Evolutionary conservation across 208 protist species (phyloP).

Genomic region (Acanthamoeba lenticulata): DNA sequence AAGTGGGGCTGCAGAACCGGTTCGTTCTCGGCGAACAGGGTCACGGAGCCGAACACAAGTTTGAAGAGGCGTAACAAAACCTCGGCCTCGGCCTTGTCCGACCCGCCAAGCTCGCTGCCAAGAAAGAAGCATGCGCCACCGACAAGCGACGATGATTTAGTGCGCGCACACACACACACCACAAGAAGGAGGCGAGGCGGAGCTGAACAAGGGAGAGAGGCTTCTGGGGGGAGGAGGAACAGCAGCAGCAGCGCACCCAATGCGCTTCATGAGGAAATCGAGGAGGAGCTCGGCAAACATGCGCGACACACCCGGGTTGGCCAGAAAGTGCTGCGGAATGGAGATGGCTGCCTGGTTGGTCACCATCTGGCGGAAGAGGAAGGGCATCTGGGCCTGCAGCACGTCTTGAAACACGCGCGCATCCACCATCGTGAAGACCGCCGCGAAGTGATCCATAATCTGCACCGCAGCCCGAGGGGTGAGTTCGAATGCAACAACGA

Average conservation of each 20-base stretch:
- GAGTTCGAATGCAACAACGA: not conserved
- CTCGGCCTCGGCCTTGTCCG: constrained; percentile 40
- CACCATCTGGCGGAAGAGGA: constrained; percentile 84
- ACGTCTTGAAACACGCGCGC: constrained; percentile 84
- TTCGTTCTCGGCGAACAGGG: constrained; percentile 87
- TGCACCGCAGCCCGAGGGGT: constrained; percentile 60
- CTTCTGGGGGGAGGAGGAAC: not conserved
- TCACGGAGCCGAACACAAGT: constrained; percentile 86
- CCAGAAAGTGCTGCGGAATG: constrained; percentile 89
- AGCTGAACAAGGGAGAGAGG: not conserved
- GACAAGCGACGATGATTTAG: not conserved
- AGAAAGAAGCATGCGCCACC: too few species aligned
- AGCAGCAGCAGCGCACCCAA: constrained; percentile 23
- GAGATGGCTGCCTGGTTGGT: constrained; percentile 78
- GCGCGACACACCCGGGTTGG: constrained; percentile 72
- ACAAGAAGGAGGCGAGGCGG: too few species aligned
- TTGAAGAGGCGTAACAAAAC: constrained; percentile 87
- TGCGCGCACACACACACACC: not conserved
- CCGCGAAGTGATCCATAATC: constrained; percentile 87
- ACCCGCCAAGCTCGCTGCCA: constrained; percentile 62
- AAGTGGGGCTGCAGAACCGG: constrained; percentile 86
- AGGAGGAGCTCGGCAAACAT: constrained; percentile 87
- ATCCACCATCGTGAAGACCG: constrained; percentile 87
- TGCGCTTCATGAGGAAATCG: constrained; percentile 79
- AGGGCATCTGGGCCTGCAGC: constrained; percentile 78